A percentile compares a stretch with the other conserved stretches of the same genome.
These are phyloP conservation scores for Carex pumila DNA, from an alignment of 176 grass and related monocot genomes.

Conservation along the genomic window DNA sequence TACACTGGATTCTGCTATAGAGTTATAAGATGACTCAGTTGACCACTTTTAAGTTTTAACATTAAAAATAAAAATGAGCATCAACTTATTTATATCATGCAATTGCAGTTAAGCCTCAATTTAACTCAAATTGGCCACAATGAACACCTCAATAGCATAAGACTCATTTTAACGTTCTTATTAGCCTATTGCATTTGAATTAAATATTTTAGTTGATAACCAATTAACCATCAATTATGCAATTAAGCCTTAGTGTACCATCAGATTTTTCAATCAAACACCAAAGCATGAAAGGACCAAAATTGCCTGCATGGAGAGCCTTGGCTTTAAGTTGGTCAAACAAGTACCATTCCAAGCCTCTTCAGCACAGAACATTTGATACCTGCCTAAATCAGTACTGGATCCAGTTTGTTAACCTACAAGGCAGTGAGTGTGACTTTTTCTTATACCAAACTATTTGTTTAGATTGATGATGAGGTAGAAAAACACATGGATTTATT, in stretches of 20 bases:
- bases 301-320: not conserved
- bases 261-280: not conserved
- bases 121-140: not conserved
- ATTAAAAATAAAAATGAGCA: not conserved
- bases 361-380: not conserved
- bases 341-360: not conserved
- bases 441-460: constrained; percentile 9
- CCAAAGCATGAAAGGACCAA: not conserved
- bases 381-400: not conserved
- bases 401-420: not conserved
- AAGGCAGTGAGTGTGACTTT: not conserved
- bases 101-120: not conserved
- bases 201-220: not conserved
- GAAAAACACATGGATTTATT: constrained; percentile 82
- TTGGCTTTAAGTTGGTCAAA: not conserved
- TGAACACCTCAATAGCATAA: not conserved
- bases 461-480: constrained; percentile 80
- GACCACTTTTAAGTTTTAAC: not conserved
- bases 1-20: not conserved
- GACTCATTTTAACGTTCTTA: not conserved
- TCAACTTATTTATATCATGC: not conserved
- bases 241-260: not conserved
- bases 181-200: not conserved
- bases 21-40: not conserved
- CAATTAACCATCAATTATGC: not conserved